phyloP scores from a whole-genome alignment of 129 eudicot species.

The Flaveria linearis region DNA sequence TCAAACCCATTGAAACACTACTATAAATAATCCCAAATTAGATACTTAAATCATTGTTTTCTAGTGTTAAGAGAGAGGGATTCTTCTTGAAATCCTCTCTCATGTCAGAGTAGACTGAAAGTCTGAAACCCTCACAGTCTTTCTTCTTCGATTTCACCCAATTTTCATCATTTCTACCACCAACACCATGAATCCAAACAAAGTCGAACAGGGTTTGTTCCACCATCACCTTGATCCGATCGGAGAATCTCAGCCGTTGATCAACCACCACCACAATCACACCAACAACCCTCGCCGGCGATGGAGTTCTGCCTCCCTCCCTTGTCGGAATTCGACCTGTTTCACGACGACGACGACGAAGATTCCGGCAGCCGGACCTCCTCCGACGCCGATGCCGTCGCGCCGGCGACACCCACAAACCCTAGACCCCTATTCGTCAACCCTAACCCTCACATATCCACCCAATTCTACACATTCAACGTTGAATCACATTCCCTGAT shows the following conservation, averaged over 20 bases:
- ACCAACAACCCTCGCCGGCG: conserved; percentile 21
- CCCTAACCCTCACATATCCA: no score
- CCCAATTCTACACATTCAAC: no score
- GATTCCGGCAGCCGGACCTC: conserved; percentile 45
- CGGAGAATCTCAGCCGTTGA: no score
- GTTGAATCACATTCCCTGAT: no score
- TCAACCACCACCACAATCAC: no score
- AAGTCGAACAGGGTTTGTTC: no score
- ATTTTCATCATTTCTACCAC: not conserved
- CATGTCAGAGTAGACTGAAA: not conserved
- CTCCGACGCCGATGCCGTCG: conserved; percentile 27
- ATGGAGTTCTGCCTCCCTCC: no score
- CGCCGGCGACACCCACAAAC: no score
- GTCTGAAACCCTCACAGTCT: not conserved
- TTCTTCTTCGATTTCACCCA: not conserved
- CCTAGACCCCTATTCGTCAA: no score
- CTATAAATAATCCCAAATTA: not conserved
- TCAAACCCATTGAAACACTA: not conserved
- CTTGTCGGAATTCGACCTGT: conserved; percentile 34
- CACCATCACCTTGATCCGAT: no score
- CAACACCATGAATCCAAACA: no score
- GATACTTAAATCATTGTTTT: not conserved
- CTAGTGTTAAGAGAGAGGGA: no score
- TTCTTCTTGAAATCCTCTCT: not conserved
- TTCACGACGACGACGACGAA: conserved; percentile 53